A percentile compares a stretch with the other conserved stretches of the same genome.
Conservation (phyloP, 2,329 filamentous ascomycete genomes). For the Colletotrichum sp. region DNA sequence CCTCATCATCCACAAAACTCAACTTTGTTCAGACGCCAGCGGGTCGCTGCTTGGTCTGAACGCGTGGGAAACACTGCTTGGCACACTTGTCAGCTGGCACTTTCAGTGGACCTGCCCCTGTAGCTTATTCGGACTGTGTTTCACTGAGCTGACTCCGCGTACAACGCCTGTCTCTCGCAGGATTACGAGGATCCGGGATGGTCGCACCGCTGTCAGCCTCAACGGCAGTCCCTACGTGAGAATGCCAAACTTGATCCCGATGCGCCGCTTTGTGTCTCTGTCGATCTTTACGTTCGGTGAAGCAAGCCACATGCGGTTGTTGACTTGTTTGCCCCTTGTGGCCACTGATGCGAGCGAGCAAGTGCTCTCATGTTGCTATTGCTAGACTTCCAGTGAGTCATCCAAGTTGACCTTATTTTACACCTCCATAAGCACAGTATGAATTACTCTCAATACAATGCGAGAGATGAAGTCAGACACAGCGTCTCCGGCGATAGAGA, state of each 20-base stretch:
- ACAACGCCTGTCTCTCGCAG: background rate
- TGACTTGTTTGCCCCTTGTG: background rate
- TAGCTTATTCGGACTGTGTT: background rate
- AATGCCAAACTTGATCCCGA: background rate
- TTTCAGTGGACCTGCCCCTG: background rate
- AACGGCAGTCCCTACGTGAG: background rate
- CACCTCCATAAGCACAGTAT: background rate
- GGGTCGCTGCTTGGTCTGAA: background rate
- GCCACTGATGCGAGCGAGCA: background rate
- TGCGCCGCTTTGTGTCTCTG: background rate
- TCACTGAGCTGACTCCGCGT: background rate
- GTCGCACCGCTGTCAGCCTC: background rate
- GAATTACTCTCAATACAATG: accelerated
- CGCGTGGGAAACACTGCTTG: background rate
- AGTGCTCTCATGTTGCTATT: background rate
- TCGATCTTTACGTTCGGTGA: background rate
- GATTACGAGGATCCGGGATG: background rate
- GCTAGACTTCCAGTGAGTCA: background rate
- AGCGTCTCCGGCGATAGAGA: background rate
- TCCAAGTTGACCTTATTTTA: background rate
- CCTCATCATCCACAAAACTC: constrained; percentile 14
- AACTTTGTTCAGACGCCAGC: constrained; percentile 13
- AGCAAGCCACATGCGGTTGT: background rate
- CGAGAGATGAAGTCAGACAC: background rate
- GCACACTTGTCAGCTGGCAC: background rate